These are phyloP conservation scores for Aspergillus ruber DNA, from an alignment of 2,329 filamentous ascomycete genomes.

Conservation along the genomic window DNA sequence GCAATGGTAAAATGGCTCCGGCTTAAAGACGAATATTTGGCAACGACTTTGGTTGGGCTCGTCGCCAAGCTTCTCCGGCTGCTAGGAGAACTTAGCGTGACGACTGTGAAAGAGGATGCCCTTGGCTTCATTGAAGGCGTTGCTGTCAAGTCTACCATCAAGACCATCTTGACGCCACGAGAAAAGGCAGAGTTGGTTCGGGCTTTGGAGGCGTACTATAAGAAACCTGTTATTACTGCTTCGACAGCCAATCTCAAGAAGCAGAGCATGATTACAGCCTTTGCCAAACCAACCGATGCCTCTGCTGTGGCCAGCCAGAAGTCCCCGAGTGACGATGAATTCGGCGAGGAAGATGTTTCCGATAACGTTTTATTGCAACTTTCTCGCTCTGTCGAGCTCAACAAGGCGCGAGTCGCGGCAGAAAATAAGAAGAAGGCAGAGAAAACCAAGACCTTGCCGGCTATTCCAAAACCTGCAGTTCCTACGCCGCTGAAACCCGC, in stretches of 20 bases:
- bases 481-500: slow-evolving; percentile 22
- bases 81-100: slow-evolving; percentile 69
- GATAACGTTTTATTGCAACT: slow-evolving; percentile 37
- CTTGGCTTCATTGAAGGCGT: slow-evolving; percentile 54
- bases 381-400: slow-evolving; percentile 37
- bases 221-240: slow-evolving; percentile 38
- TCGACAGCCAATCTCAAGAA: slow-evolving; percentile 38
- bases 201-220: slow-evolving; percentile 50
- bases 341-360: slow-evolving; percentile 36
- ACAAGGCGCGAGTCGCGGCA: slow-evolving; percentile 30
- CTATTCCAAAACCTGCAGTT: slow-evolving; percentile 19
- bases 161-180: slow-evolving; percentile 71
- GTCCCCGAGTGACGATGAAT: slow-evolving; percentile 29
- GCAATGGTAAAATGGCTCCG: slow-evolving; percentile 80
- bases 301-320: slow-evolving; percentile 29
- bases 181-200: slow-evolving; percentile 76
- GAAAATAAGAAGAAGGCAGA: slow-evolving; percentile 24
- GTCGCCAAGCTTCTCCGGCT: slow-evolving; percentile 77
- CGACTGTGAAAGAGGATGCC: slow-evolving; percentile 58
- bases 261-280: slow-evolving; percentile 36
- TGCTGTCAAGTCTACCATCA: slow-evolving; percentile 51
- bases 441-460: slow-evolving; percentile 17
- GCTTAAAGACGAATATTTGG: slow-evolving; percentile 78
- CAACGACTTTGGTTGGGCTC: slow-evolving; percentile 72
- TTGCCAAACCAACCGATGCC: slow-evolving; percentile 29